phyloP scores from a whole-genome alignment of 176 grass and related monocot genomes.

The Rhynchospora pubera region DNA sequence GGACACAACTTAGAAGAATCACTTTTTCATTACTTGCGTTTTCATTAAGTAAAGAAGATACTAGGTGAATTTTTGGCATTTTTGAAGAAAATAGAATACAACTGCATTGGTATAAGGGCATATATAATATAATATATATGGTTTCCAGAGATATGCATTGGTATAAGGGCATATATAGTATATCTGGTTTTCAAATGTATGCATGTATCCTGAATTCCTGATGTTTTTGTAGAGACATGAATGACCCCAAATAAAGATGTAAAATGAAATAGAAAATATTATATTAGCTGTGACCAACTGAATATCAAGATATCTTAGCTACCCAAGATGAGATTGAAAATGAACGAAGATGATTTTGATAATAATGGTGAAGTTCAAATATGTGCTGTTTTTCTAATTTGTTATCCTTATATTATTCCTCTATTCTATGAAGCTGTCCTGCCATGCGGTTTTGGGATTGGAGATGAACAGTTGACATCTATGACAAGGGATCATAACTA shows the following conservation, averaged over 20 bases:
- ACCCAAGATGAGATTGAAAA: neutral
- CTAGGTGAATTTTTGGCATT: neutral
- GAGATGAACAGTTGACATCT: constrained; percentile 48
- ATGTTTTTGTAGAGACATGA: too few relatives aligned
- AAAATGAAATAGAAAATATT: neutral
- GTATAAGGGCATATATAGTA: neutral
- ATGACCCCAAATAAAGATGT: neutral
- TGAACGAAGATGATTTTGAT: neutral
- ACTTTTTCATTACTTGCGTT: neutral
- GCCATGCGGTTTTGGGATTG: constrained; percentile 43
- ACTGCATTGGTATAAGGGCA: neutral
- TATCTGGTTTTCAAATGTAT: neutral
- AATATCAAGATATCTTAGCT: neutral
- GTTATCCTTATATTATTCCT: constrained; percentile 21
- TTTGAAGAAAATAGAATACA: neutral
- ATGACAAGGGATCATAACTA: constrained; percentile 82
- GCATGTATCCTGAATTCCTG: neutral
- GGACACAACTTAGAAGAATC: neutral
- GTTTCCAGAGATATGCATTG: too few relatives aligned
- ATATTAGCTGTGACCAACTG: neutral
- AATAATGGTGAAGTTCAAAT: neutral
- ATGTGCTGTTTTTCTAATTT: neutral
- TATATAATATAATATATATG: too few relatives aligned
- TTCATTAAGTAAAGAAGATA: neutral
- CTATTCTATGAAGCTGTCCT: constrained; percentile 37